A percentile compares a stretch with the other conserved stretches of the same genome.
Evolutionary conservation across 805 yeast species (phyloP).

Genomic region (Schwanniomyces pseudopolymorphus): DNA sequence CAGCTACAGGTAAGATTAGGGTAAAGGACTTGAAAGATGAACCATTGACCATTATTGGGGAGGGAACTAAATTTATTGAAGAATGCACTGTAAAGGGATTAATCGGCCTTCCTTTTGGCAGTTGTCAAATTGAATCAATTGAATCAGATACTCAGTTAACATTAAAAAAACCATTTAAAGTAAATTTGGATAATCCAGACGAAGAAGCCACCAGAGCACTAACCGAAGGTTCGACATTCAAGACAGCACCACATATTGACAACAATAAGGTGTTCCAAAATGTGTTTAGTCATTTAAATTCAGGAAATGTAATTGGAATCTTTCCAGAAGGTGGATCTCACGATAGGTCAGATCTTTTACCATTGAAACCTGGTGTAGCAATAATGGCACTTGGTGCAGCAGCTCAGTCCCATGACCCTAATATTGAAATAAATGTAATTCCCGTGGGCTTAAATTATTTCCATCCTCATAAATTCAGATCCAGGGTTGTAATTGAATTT

Average conservation of each 20-base stretch:
- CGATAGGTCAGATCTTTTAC: conserved; percentile 41
- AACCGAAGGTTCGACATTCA: conserved; percentile 28
- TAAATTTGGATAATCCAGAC: conserved; percentile 10
- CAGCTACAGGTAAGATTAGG: conserved; percentile 28
- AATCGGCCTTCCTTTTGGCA: conserved; percentile 38
- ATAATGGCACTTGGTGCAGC: conserved; percentile 45
- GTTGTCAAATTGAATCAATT: conserved; percentile 27
- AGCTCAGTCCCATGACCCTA: conserved; percentile 22
- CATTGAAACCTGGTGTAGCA: conserved; percentile 46
- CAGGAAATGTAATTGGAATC: conserved; percentile 35
- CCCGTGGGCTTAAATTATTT: conserved; percentile 45
- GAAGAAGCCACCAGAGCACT: conserved; percentile 14
- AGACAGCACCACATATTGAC: conserved; percentile 41
- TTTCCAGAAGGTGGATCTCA: conserved; percentile 48
- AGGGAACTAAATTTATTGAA: conserved; percentile 30
- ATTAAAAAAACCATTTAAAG: conserved; percentile 23
- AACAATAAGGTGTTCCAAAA: conserved; percentile 33
- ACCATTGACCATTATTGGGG: conserved; percentile 24
- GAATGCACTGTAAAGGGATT: conserved; percentile 37
- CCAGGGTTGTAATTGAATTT: conserved; percentile 42
- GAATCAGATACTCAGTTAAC: conserved; percentile 29
- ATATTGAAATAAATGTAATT: conserved; percentile 29
- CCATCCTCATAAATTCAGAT: conserved; percentile 41
- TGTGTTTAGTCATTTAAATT: conserved; percentile 37
- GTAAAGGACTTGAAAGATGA: conserved; percentile 16